Evolutionary conservation across 768 basidiomycete genomes (phyloP), one percentile per base, ranked within the genome.

Genomic region (Calocera cornea): DNA sequence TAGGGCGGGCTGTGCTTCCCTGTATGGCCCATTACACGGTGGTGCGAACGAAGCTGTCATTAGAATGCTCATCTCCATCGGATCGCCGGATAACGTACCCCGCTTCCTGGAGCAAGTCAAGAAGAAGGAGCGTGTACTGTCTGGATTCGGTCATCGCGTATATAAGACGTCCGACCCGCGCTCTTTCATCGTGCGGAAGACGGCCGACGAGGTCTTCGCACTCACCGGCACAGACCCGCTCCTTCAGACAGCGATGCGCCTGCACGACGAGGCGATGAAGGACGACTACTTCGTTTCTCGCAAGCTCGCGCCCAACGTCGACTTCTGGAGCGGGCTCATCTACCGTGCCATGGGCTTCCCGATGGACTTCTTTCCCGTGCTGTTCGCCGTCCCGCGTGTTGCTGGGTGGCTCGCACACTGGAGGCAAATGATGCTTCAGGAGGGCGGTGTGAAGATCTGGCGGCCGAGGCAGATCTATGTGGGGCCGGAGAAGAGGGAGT

Each of bases 31-130:
- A 2, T 65, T 74, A 2, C 75, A 75, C 64, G 75, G 91, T 70
- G 92, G 92, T 65, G 93, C 92, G 1, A 93, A 93, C 71, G 92
- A 95, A 76, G 92, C 93, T 3, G 93, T 95, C 69, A 92, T 95
- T 73, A 86, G 94, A 16, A 95, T 95, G 94, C 80, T 95, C 44
- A 82, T 92, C 47, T 86, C 89, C 0, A 93, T 95, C 69, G 92
- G 91, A 72, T 89, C 88, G 68, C 90, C 91, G 11, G 84, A 86
- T 73, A 92, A 93, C 72, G 90, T 93, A 3, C 90, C 90, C 1
- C 84, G 82, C 1, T 95, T 91, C 76, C 79, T 95, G 54, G 90
- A 90, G 70, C 86, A 87, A 12, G 93, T 95, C 66, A 95, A 95
- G 77, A 83, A 82, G 70, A 85, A 92, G 65, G 90, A 95, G 76